phyloP scores from a whole-genome alignment of 2,329 filamentous ascomycete genomes.

The Cytospora schulzeri region DNA sequence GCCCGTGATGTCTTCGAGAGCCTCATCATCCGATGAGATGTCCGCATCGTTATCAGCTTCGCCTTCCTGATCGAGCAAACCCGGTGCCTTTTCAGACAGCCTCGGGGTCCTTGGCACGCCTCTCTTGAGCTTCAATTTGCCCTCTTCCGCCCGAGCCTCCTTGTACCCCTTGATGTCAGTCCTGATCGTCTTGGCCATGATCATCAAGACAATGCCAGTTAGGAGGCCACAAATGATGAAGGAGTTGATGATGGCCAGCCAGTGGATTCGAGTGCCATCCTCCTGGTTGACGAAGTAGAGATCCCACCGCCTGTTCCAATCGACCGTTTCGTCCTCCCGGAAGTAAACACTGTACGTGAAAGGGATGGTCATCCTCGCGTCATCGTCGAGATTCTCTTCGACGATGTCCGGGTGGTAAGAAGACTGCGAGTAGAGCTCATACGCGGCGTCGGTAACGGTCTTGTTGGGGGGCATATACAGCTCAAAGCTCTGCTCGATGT shows the following conservation, averaged over 20 bases:
- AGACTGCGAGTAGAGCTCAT: slow-evolving; percentile 51
- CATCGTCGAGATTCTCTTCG: slow-evolving; percentile 59
- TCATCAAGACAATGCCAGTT: slow-evolving; percentile 78
- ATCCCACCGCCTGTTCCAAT: slow-evolving; percentile 86
- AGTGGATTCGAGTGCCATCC: slow-evolving; percentile 79
- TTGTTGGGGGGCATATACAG: slow-evolving; percentile 67
- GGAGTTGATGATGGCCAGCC: slow-evolving; percentile 87
- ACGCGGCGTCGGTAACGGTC: slow-evolving; percentile 49
- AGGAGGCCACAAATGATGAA: slow-evolving; percentile 79
- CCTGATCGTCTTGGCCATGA: slow-evolving; percentile 75
- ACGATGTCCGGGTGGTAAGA: slow-evolving; percentile 61
- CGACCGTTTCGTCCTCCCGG: slow-evolving; percentile 75
- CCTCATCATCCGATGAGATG: slow-evolving; percentile 68
- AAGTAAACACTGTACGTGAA: slow-evolving; percentile 93
- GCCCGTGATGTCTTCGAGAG: slow-evolving; percentile 77
- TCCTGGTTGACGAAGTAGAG: slow-evolving; percentile 88
- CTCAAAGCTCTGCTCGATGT: slow-evolving; percentile 66
- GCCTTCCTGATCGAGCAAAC: slow-evolving; percentile 62
- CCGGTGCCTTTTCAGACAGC: slow-evolving; percentile 53
- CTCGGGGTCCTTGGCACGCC: slow-evolving; percentile 44
- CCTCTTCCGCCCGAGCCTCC: slow-evolving; percentile 67
- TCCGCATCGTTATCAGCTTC: slow-evolving; percentile 57
- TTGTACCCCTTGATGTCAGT: slow-evolving; percentile 77
- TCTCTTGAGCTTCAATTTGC: slow-evolving; percentile 58
- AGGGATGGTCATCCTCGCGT: slow-evolving; percentile 70